These are phyloP conservation scores for Mycena belliarum DNA, from an alignment of 768 basidiomycete species.

Conservation along the genomic window DNA sequence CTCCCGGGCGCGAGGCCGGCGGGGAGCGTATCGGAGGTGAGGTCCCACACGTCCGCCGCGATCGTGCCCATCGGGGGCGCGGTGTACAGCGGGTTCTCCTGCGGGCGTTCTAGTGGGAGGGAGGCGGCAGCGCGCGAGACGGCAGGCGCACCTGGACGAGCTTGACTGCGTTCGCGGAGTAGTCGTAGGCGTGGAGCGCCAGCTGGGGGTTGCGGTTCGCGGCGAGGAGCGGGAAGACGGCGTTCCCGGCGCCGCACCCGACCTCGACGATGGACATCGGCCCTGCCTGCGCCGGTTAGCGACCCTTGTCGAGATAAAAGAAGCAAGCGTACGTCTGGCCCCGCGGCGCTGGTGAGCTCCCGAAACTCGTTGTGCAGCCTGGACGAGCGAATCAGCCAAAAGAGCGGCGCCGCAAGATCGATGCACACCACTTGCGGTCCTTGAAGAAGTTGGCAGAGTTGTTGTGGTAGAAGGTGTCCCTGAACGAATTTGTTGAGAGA, in stretches of 20 bases:
- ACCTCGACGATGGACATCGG: slow-evolving; percentile 78
- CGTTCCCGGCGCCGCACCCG: slow-evolving; percentile 96
- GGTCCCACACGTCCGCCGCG: slow-evolving; percentile 86
- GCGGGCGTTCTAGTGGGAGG: background rate
- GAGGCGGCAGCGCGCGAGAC: too few species aligned
- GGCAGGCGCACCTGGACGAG: slow-evolving; percentile 70
- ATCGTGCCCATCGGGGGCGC: slow-evolving; percentile 71
- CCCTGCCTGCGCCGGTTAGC: slow-evolving; percentile 62
- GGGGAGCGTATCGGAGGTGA: slow-evolving; percentile 71
- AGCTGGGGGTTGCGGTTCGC: slow-evolving; percentile 81
- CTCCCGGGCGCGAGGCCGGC: slow-evolving; percentile 59
- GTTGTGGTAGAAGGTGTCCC: slow-evolving; percentile 92
- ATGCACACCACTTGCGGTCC: slow-evolving; percentile 79
- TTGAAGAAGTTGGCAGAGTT: slow-evolving; percentile 91
- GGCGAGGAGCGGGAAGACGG: slow-evolving; percentile 86
- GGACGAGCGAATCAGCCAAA: background rate
- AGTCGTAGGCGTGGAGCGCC: slow-evolving; percentile 82
- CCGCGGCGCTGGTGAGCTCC: slow-evolving; percentile 72
- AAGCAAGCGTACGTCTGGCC: slow-evolving; percentile 51
- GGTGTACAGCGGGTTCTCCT: slow-evolving; percentile 75
- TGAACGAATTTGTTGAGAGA: slow-evolving; percentile 35
- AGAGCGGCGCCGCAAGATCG: background rate
- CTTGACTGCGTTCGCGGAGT: slow-evolving; percentile 84
- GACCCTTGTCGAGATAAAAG: background rate
- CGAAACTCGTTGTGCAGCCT: slow-evolving; percentile 96